Evolutionary conservation across 1,284 basidiomycete species (phyloP).

Genomic region (Ganoderma sinense): DNA sequence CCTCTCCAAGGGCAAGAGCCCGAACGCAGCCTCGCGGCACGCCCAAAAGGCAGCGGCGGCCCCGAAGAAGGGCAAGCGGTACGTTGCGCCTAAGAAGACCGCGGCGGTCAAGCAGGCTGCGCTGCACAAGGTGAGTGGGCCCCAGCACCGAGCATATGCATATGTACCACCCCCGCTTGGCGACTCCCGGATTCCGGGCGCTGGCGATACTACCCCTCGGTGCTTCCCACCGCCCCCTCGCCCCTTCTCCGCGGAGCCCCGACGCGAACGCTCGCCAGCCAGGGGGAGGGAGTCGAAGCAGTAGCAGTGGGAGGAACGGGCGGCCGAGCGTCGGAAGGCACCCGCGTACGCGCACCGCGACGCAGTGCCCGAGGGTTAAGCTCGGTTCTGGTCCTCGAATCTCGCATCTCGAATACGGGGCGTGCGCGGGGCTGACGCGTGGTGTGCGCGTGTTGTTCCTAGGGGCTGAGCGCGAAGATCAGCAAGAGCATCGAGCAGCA

Average conservation of each 20-base stretch:
- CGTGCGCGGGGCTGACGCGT: conserved; percentile 9
- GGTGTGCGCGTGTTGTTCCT: conserved; percentile 4
- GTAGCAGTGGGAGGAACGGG: conserved; percentile 2
- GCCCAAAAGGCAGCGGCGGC: conserved; percentile 68
- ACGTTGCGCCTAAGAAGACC: conserved; percentile 78
- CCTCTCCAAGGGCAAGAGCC: conserved; percentile 55
- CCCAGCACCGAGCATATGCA: background rate
- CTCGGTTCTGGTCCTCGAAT: background rate
- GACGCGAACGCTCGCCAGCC: no score
- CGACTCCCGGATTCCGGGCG: background rate
- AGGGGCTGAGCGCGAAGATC: conserved; percentile 89
- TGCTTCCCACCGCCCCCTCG: background rate
- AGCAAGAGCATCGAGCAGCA: conserved; percentile 90
- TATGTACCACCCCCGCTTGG: conserved; percentile 1
- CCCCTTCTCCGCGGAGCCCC: conserved; percentile 8
- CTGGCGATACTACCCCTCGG: conserved; percentile 4
- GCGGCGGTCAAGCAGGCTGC: conserved; percentile 71
- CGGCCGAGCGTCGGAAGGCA: background rate
- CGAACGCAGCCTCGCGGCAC: conserved; percentile 54
- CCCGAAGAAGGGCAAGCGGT: conserved; percentile 76
- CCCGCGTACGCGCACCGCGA: background rate
- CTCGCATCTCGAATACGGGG: background rate
- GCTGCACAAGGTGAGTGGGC: conserved; percentile 64
- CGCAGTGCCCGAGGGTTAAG: background rate
- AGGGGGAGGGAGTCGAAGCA: background rate